Percentiles rank a stretch among this genome's conserved stretches.
Evolutionary conservation across 495 filamentous ascomycete genomes (phyloP).

Genomic region (Neurospora sp.): DNA sequence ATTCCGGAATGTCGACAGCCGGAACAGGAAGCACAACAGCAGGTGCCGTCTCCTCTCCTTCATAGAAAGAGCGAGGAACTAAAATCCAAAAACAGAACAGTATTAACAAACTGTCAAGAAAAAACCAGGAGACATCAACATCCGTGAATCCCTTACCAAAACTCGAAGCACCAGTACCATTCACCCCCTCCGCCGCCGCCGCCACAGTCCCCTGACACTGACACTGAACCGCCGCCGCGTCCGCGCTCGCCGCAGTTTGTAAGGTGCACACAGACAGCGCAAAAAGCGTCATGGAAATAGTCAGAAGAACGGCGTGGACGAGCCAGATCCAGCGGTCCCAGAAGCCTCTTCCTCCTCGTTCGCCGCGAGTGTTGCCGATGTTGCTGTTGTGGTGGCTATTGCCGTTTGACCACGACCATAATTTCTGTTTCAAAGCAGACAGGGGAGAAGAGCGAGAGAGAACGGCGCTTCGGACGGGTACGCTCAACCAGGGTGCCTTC

Average conservation of each 20-base stretch:
- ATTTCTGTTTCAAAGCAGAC: neutral
- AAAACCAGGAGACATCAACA: neutral
- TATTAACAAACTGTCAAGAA: neutral
- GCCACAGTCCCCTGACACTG: neutral
- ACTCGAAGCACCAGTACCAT: neutral
- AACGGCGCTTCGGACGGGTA: neutral
- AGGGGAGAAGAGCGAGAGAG: neutral
- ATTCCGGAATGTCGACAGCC: neutral
- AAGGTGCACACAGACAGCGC: constrained; percentile 27
- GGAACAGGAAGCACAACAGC: neutral
- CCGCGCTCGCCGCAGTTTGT: constrained; percentile 15
- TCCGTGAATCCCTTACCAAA: neutral
- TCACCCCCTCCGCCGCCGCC: neutral
- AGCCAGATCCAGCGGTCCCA: constrained; percentile 32
- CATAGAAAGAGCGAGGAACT: neutral
- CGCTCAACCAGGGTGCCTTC: constrained; percentile 3
- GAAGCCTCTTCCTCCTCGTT: neutral
- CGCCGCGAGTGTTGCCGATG: neutral
- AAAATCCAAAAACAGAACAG: neutral
- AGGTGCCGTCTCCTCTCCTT: neutral
- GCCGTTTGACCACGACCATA: neutral
- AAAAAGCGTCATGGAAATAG: constrained; percentile 32
- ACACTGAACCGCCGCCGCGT: constrained; percentile 6
- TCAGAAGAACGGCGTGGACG: constrained; percentile 32
- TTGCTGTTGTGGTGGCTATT: neutral